These are phyloP conservation scores for Phylloporus sp. DNA, from an alignment of 768 basidiomycete genomes.

Conservation along the genomic window DNA sequence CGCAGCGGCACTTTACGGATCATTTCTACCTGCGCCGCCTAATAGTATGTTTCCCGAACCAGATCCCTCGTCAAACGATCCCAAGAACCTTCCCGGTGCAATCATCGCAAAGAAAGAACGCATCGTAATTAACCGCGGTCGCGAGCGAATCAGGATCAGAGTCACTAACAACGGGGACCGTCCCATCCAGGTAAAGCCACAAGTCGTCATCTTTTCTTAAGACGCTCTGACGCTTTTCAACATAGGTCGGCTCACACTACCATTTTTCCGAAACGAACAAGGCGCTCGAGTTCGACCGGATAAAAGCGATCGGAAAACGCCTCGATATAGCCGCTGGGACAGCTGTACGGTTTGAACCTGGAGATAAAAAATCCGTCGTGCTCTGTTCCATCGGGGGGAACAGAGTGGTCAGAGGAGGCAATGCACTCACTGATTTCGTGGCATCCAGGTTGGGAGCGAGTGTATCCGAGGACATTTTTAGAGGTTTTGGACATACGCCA, in stretches of 20 bases:
- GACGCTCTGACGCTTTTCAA: not conserved
- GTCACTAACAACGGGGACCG: constrained; percentile 92
- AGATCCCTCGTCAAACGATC: constrained; percentile 46
- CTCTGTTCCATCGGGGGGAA: constrained; percentile 77
- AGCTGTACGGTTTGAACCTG: constrained; percentile 95
- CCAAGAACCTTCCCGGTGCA: constrained; percentile 67
- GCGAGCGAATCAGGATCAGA: constrained; percentile 61
- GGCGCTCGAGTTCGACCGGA: constrained; percentile 77
- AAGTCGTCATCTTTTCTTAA: not conserved
- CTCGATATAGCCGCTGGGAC: constrained; percentile 95
- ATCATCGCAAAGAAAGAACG: constrained; percentile 61
- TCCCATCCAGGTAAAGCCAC: constrained; percentile 72
- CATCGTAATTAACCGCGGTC: constrained; percentile 73
- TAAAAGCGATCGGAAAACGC: constrained; percentile 73
- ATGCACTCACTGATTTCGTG: constrained; percentile 41
- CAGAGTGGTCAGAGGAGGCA: constrained; percentile 74
- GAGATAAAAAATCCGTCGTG: constrained; percentile 78
- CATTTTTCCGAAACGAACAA: constrained; percentile 90
- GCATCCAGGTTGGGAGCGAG: constrained; percentile 52
- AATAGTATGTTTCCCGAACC: constrained; percentile 58
- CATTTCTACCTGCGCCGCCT: constrained; percentile 81
- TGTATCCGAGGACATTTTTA: constrained; percentile 15
- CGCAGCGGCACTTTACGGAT: constrained; percentile 85
- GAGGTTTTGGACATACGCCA: constrained; percentile 66
- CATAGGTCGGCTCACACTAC: constrained; percentile 89